Conservation (phyloP, 805 yeast genomes). For the Candida tibetensis region DNA sequence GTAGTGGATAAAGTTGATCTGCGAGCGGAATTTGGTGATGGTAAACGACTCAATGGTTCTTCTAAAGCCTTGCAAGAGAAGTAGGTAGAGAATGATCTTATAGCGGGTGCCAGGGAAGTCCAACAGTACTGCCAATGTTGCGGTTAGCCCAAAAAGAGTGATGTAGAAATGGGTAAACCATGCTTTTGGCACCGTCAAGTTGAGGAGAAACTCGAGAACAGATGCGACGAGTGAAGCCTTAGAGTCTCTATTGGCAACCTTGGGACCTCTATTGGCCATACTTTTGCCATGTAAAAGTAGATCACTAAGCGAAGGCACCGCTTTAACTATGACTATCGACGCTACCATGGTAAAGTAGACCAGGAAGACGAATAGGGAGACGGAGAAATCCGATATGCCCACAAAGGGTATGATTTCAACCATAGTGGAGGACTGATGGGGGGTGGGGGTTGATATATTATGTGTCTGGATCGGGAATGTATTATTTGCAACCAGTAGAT, state of each 20-base stretch:
- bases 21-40: conserved; percentile 49
- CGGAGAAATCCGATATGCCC: not conserved
- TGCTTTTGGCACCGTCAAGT: conserved; percentile 55
- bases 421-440: too few species aligned
- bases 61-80: conserved; percentile 50
- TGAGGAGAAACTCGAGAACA: conserved; percentile 4
- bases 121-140: conserved; percentile 8
- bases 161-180: conserved; percentile 65
- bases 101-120: conserved; percentile 19
- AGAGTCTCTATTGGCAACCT: too few species aligned
- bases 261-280: not conserved
- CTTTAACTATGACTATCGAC: conserved; percentile 15
- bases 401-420: too few species aligned
- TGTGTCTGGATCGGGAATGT: too few species aligned
- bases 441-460: too few species aligned
- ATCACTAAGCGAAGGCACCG: conserved; percentile 14
- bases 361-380: not conserved
- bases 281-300: conserved; percentile 25
- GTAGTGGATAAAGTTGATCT: conserved; percentile 67
- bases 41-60: conserved; percentile 53
- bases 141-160: conserved; percentile 28
- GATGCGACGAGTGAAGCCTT: not conserved
- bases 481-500: too few species aligned
- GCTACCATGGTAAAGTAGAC: conserved; percentile 5
- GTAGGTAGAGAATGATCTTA: conserved; percentile 20